Percentiles rank a stretch among this genome's conserved stretches.
Evolutionary conservation across 345 rosid species (phyloP).

Genomic region (Salix suchowensis): DNA sequence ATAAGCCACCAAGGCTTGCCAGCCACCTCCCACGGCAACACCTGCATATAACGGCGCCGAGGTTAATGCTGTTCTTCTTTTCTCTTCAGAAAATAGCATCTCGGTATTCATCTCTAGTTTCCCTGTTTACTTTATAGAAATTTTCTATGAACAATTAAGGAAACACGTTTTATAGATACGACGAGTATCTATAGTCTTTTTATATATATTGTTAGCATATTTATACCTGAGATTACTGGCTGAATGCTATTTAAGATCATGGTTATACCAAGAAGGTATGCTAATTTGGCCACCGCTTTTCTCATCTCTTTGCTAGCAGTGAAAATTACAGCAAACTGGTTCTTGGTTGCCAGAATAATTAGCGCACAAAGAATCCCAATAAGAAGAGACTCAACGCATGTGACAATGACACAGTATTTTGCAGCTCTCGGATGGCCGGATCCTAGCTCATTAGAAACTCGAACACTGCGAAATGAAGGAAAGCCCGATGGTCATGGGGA

Average conservation of each 20-base stretch:
- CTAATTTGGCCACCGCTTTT: slow-evolving; percentile 55
- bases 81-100: no score
- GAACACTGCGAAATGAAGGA: slow-evolving; percentile 41
- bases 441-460: slow-evolving; percentile 91
- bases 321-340: slow-evolving; percentile 66
- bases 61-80: background rate
- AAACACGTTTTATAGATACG: no score
- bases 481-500: background rate
- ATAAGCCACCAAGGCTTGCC: slow-evolving; percentile 90
- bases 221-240: slow-evolving; percentile 77
- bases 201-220: background rate
- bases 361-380: slow-evolving; percentile 56
- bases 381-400: slow-evolving; percentile 52
- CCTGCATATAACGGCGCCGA: slow-evolving; percentile 34
- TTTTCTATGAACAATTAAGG: background rate
- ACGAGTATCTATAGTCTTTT: background rate
- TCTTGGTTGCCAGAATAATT: slow-evolving; percentile 43
- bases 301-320: slow-evolving; percentile 56
- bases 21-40: slow-evolving; percentile 95
- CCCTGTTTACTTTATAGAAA: no score
- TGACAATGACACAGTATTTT: slow-evolving; percentile 62
- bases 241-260: slow-evolving; percentile 81
- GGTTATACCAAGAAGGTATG: slow-evolving; percentile 71
- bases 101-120: no score
- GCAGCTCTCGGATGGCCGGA: slow-evolving; percentile 84